Conservation (phyloP, 1,139 yeast species). For the Yamadazyma atmosphaerica region DNA sequence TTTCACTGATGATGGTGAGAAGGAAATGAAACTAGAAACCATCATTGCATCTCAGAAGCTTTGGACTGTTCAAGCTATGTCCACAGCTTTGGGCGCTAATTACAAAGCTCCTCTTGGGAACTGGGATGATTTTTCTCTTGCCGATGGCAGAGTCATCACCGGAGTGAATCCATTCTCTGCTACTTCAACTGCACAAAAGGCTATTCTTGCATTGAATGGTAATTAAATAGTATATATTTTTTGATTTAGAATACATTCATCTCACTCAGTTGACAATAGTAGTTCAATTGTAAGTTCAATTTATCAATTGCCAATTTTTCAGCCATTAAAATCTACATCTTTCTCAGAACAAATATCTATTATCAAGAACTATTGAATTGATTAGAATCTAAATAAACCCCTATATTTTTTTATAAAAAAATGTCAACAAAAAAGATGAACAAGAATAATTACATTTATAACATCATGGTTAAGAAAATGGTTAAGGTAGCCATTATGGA, state of each 20-base stretch:
- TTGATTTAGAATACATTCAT: too few species aligned
- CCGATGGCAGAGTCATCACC: slow-evolving; percentile 57
- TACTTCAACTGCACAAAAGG: slow-evolving; percentile 41
- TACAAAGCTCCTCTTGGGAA: slow-evolving; percentile 48
- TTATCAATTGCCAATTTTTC: too few species aligned
- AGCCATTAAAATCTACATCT: too few species aligned
- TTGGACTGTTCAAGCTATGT: slow-evolving; percentile 35
- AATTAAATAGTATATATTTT: not conserved
- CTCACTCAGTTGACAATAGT: too few species aligned
- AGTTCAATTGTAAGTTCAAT: too few species aligned
- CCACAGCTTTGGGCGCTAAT: slow-evolving; percentile 40
- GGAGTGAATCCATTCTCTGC: slow-evolving; percentile 70
- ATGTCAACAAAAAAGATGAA: not conserved
- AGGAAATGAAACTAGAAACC: slow-evolving; percentile 33
- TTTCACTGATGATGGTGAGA: slow-evolving; percentile 59
- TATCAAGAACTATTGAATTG: slow-evolving; percentile 1
- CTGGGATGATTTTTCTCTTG: slow-evolving; percentile 52
- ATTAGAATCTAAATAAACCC: slow-evolving; percentile 3
- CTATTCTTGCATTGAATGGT: slow-evolving; percentile 14
- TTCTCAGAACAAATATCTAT: slow-evolving; percentile 1
- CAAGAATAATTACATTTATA: not conserved
- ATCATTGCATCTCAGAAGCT: slow-evolving; percentile 33
- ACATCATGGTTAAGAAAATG: slow-evolving; percentile 6
- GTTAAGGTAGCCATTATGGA: slow-evolving; percentile 8
- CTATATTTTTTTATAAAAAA: not conserved